Evolutionary conservation across 1,139 yeast genomes (phyloP), one percentile per base, ranked within the genome.

Genomic region (Taphrina wiesneri): DNA sequence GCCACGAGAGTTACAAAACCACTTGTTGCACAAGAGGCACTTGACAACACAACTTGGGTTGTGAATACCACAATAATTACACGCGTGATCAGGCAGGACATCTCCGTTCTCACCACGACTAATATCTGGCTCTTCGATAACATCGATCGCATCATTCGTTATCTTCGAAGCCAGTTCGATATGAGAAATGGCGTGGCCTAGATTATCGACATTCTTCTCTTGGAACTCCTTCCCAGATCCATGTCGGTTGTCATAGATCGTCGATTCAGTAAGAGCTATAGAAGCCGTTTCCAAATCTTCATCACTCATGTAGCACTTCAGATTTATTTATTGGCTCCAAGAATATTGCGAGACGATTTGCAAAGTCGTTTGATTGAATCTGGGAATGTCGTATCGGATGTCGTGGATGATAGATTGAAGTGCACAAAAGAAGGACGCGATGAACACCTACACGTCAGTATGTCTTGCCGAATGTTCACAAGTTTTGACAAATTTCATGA

Each of bases 1-100:
- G 32, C 84, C 81, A 67, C 85, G 84, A n/a, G 89, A 83, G 74
- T 92, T 92, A 78, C 98, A 92, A 75, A 92, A 92, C 97, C 97
- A 92, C 74, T 86, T 87, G 73, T 84, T 77, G 76, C 97, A 91
- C 3, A 83, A 80, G 67, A 84, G 83, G 78, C 98, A 92, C 72
- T 87, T 85, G 51, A 88, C 88, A 23, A 91, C 88, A 59, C 87
- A 81, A 9, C 84, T 77, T 0, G 90, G 82, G 4, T 84, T 77
- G 70, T 86, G 86, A 41, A 90, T 81, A 0, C 92, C 95, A 78
- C 97, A 92, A 75, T 91, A 91, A 1, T 71, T 69, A 63, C 77
- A 76, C 0, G 78, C 77, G 56, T 75, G 75, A n/a, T 73, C 74
- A 0, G 77, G 77, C 47, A 75, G 66, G 11, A 15, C 49, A 30